Conservation (phyloP, 495 filamentous ascomycete genomes). For the Physcia stellaris region DNA sequence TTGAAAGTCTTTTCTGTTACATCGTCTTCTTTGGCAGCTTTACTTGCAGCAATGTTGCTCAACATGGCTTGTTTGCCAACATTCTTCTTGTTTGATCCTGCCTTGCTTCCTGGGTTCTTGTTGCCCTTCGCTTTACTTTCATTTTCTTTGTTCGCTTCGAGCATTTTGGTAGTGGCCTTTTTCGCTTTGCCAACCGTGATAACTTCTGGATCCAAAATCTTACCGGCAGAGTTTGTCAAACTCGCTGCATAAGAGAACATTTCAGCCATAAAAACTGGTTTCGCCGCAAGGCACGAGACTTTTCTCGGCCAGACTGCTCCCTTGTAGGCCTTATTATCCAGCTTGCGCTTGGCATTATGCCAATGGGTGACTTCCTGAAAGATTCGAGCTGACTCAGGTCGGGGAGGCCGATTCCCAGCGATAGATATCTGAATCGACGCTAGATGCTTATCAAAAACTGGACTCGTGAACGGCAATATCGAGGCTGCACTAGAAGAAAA, state of each 20-base stretch:
- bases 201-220: constrained; percentile 45
- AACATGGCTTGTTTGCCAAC: constrained; percentile 14
- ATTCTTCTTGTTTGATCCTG: constrained; percentile 10
- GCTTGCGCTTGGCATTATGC: constrained; percentile 43
- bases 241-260: constrained; percentile 58
- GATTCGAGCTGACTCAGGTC: constrained; percentile 17
- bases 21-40: constrained; percentile 24
- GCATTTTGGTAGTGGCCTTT: constrained; percentile 5
- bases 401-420: constrained; percentile 11
- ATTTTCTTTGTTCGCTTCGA: constrained; percentile 13
- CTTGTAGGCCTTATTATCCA: constrained; percentile 34
- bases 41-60: constrained; percentile 16
- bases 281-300: constrained; percentile 20
- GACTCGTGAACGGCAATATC: constrained; percentile 48
- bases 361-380: constrained; percentile 51
- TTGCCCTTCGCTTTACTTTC: constrained; percentile 15
- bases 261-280: constrained; percentile 46
- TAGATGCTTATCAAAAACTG: constrained; percentile 45
- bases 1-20: constrained; percentile 17
- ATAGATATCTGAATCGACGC: constrained; percentile 33
- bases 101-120: constrained; percentile 12
- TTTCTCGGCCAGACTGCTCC: constrained; percentile 16
- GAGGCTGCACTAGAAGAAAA: constrained; percentile 16
- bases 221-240: constrained; percentile 49
- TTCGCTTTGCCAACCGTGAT: constrained; percentile 31